phyloP scores from a whole-genome alignment of 2,329 filamentous ascomycete species.

The Exophiala aquamarina region DNA sequence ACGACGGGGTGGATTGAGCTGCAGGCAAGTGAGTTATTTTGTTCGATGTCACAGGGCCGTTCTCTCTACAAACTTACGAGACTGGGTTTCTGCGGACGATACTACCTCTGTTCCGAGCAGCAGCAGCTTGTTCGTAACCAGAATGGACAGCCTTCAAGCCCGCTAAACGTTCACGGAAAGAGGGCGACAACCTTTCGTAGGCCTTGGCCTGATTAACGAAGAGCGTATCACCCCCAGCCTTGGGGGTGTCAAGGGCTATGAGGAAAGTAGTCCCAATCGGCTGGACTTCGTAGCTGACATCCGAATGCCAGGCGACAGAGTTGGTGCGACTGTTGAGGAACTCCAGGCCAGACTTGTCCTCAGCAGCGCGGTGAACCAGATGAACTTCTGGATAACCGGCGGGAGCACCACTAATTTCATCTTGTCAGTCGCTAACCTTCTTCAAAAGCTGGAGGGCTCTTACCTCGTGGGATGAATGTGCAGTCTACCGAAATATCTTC shows the following conservation, averaged over 20 bases:
- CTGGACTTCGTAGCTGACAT: slow-evolving; percentile 84
- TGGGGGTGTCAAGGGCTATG: slow-evolving; percentile 80
- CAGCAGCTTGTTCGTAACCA: slow-evolving; percentile 72
- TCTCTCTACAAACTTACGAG: slow-evolving; percentile 29
- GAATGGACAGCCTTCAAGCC: slow-evolving; percentile 80
- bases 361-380: slow-evolving; percentile 71
- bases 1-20: slow-evolving; percentile 44
- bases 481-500: slow-evolving; percentile 74
- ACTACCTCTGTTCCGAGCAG: slow-evolving; percentile 53
- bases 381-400: slow-evolving; percentile 73
- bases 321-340: slow-evolving; percentile 72
- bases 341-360: slow-evolving; percentile 59
- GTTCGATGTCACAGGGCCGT: not conserved
- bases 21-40: not conserved
- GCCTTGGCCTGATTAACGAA: slow-evolving; percentile 79
- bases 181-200: slow-evolving; percentile 75
- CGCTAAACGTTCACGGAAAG: slow-evolving; percentile 77
- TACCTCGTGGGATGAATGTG: slow-evolving; percentile 74
- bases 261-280: slow-evolving; percentile 88
- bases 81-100: slow-evolving; percentile 42
- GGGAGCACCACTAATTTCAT: slow-evolving; percentile 59
- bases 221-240: slow-evolving; percentile 78
- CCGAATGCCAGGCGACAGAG: slow-evolving; percentile 79
- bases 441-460: not conserved
- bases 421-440: not conserved